These are phyloP conservation scores for Hanseniaspora nectarophila DNA, from an alignment of 805 yeast species.

Conservation along the genomic window DNA sequence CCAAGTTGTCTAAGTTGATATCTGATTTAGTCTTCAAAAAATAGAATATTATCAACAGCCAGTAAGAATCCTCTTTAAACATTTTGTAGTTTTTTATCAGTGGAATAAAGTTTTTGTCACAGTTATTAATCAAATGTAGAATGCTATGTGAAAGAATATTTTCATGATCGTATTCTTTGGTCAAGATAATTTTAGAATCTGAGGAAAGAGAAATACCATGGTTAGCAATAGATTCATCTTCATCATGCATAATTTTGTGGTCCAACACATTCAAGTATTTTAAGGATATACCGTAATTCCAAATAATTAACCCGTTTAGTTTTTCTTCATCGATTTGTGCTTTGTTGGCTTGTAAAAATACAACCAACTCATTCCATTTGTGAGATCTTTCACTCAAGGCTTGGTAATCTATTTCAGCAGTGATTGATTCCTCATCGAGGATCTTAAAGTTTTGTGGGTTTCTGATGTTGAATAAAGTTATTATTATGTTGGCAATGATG, in stretches of 20 bases:
- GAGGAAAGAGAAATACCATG: conserved; percentile 2
- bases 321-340: neutral
- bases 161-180: conserved; percentile 4
- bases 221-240: neutral
- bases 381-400: neutral
- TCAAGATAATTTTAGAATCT: neutral
- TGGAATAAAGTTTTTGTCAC: neutral
- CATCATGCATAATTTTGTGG: neutral
- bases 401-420: neutral
- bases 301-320: neutral
- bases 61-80: conserved; percentile 7
- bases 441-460: neutral
- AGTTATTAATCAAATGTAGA: neutral
- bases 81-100: neutral
- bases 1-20: neutral
- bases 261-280: conserved; percentile 6
- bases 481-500: neutral
- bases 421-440: neutral
- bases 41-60: conserved; percentile 1
- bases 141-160: conserved; percentile 1
- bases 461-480: neutral
- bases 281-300: conserved; percentile 10
- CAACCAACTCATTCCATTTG: neutral
- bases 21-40: conserved; percentile 4
- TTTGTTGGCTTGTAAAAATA: neutral